Evolutionary conservation across 768 basidiomycete genomes (phyloP).

Genomic region (Lactarius quietus): DNA sequence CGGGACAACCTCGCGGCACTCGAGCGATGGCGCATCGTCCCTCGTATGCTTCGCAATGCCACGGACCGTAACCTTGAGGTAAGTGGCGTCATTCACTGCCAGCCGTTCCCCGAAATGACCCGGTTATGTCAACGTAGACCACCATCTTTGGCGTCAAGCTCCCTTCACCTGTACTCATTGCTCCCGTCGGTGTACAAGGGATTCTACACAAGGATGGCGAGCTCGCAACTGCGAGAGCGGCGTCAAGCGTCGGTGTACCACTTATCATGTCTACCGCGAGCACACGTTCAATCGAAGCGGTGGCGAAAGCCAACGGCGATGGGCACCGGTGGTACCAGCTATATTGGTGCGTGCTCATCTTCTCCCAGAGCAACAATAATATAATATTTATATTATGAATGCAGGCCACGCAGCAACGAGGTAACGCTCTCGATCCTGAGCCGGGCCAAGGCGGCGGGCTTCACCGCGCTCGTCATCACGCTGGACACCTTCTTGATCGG

Average conservation of each 20-base stretch:
- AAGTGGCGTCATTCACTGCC: conserved; percentile 18
- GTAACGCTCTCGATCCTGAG: conserved; percentile 60
- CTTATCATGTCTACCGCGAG: conserved; percentile 77
- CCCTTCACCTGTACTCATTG: conserved; percentile 58
- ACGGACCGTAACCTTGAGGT: conserved; percentile 58
- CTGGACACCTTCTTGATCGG: conserved; percentile 71
- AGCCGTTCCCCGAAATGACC: not conserved
- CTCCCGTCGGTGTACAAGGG: conserved; percentile 69
- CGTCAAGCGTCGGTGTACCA: conserved; percentile 58
- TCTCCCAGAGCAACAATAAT: no score
- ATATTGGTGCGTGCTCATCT: conserved; percentile 51
- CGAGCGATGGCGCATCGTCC: conserved; percentile 69
- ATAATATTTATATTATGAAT: no score
- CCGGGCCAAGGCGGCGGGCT: conserved; percentile 64
- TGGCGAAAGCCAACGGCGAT: conserved; percentile 69
- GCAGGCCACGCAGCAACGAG: conserved; percentile 63
- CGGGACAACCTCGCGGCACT: conserved; percentile 61
- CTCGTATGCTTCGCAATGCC: conserved; percentile 68
- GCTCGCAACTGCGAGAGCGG: conserved; percentile 62
- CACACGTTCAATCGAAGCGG: conserved; percentile 67
- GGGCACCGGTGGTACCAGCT: conserved; percentile 78
- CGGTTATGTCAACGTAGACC: conserved; percentile 40
- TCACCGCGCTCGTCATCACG: conserved; percentile 70
- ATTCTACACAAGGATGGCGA: conserved; percentile 71
- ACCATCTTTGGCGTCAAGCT: conserved; percentile 67